These are phyloP conservation scores for Falciphora oryzae DNA, from an alignment of 2,329 filamentous ascomycete species.

Conservation along the genomic window DNA sequence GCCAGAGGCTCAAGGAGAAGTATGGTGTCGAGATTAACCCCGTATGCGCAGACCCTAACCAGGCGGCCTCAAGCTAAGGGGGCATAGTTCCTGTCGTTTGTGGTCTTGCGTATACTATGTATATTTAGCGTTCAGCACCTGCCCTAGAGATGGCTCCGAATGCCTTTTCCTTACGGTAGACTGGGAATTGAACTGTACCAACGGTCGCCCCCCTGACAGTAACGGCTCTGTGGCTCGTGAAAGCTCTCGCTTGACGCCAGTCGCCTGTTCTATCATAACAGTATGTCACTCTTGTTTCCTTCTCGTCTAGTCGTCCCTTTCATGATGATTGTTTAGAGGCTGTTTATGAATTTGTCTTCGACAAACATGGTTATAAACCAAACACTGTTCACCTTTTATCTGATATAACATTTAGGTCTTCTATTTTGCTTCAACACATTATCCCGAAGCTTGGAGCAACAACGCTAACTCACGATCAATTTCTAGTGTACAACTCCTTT, in stretches of 20 bases:
- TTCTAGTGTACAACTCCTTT: not conserved
- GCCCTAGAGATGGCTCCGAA: not conserved
- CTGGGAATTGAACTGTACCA: constrained; percentile 8
- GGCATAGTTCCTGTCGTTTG: constrained; percentile 1
- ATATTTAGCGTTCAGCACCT: constrained; percentile 9
- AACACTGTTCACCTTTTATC: constrained; percentile 14
- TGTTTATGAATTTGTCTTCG: constrained; percentile 17
- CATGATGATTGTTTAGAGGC: constrained; percentile 18
- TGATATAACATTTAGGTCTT: constrained; percentile 8
- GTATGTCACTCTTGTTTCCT: constrained; percentile 2
- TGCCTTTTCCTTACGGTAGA: not conserved
- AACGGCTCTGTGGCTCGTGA: not conserved
- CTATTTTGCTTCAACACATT: not conserved
- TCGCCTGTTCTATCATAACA: not conserved
- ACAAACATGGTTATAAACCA: constrained; percentile 14
- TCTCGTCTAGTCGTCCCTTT: not conserved
- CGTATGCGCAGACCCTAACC: constrained; percentile 43
- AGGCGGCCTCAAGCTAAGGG: constrained; percentile 1
- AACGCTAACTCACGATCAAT: not conserved
- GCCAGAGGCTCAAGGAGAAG: constrained; percentile 74
- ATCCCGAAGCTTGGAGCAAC: not conserved
- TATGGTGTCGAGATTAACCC: constrained; percentile 81
- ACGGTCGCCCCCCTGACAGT: not conserved
- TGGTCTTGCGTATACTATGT: constrained; percentile 9
- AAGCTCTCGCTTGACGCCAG: not conserved